Evolutionary conservation across 2,329 filamentous ascomycete species (phyloP).

Genomic region (Sarocladium oryzae): DNA sequence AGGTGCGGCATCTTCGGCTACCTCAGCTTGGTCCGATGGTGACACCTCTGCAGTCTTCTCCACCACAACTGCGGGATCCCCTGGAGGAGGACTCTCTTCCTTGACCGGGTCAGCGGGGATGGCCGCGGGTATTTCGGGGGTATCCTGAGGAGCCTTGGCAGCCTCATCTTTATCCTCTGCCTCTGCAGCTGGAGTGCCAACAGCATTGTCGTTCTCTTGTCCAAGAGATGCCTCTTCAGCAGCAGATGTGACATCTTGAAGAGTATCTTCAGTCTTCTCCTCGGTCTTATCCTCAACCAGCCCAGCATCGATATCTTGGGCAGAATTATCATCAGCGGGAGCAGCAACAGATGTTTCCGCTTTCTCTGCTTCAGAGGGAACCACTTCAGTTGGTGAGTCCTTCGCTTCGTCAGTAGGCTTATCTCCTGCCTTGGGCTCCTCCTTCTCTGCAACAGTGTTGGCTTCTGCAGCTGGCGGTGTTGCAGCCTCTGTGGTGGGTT

Average conservation of each 20-base stretch:
- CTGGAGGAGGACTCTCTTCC: not conserved
- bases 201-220: not conserved
- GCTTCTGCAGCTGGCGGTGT: constrained; percentile 8
- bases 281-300: constrained; percentile 14
- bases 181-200: not conserved
- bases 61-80: too few species aligned
- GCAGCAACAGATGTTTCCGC: too few species aligned
- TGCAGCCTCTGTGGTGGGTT: too few species aligned
- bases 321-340: not conserved
- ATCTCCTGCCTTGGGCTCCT: not conserved
- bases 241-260: not conserved
- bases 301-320: constrained; percentile 10
- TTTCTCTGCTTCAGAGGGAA: not conserved
- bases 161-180: constrained; percentile 1
- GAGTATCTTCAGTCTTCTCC: not conserved
- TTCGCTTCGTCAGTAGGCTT: constrained; percentile 8
- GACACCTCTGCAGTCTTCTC: too few species aligned
- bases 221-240: too few species aligned
- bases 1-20: too few species aligned
- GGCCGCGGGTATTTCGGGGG: not conserved
- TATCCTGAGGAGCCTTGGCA: not conserved
- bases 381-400: not conserved
- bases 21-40: too few species aligned
- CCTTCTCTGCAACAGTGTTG: constrained; percentile 9
- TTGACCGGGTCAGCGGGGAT: not conserved